Percentiles rank a stretch among this genome's conserved stretches.
Conservation (phyloP, 2,329 filamentous ascomycete genomes). For the Ophiostoma ulmi region DNA sequence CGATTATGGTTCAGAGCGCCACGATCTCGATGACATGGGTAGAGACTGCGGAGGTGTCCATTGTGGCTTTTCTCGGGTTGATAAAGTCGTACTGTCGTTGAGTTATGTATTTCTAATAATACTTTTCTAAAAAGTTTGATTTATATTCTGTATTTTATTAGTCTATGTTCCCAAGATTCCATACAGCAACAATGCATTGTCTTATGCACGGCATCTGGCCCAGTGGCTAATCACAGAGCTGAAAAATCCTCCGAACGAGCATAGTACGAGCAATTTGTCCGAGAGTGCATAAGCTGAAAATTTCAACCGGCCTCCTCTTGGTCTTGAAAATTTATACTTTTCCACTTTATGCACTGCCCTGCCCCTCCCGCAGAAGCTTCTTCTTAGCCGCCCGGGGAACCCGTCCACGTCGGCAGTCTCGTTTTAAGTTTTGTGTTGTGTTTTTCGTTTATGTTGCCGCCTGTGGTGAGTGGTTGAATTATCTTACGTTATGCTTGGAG, state of each 20-base stretch:
- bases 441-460: neutral
- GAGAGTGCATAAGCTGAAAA: neutral
- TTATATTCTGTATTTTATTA: neutral
- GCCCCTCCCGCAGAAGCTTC: slow-evolving; percentile 9
- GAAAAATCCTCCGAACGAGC: neutral
- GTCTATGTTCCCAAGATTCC: neutral
- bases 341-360: slow-evolving; percentile 5
- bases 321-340: neutral
- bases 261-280: neutral
- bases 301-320: slow-evolving; percentile 3
- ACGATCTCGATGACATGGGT: neutral
- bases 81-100: neutral
- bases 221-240: neutral
- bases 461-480: neutral
- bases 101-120: neutral
- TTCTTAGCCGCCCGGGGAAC: slow-evolving; percentile 11
- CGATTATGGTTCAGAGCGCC: neutral
- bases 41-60: neutral
- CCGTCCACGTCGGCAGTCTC: neutral
- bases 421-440: neutral
- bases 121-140: neutral
- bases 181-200: neutral
- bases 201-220: neutral
- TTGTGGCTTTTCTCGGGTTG: neutral
- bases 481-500: neutral